Base-by-base conservation (phyloP, 164 flowering plant species). In the Vitis rupestris region DNA sequence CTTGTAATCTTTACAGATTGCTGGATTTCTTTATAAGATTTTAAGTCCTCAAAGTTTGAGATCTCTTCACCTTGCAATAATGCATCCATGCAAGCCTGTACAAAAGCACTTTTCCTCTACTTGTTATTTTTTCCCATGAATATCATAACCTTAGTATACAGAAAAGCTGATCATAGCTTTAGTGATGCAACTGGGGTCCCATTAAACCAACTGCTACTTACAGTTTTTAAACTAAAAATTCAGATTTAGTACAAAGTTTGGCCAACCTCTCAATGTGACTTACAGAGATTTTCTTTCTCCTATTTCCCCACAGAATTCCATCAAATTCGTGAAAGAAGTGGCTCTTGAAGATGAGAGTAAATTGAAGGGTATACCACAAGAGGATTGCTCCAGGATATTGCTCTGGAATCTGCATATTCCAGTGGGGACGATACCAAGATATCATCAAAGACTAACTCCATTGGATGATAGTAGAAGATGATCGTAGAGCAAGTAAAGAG, bases 281-380 rank as follows among this genome's bases (percentile, higher is more conserved):
- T 37, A 6, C 2, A 3, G 44, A 37, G 44, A 37, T 37, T 37
- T 37, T 37, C 44, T 30, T 59, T 16, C 13, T 66, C 50, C 11
- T 67, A 58, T 54, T 67, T 2, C 14, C 37, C 14, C 54, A 63
- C 79, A 87, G 91, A 77, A 83, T 72, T 82, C 86, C 5, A 77
- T 87, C 15, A 84, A 85, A 67, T 91, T 86, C 68, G 90, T 95
- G 44, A 86, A 87, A 70, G 80, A 91, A 79, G 88, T 82, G 50
- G 89, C 89, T 29, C 72, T 82, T 9, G 96, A 93, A 82, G 98
- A 91, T 65, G 99, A 92, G 80, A 75, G 79, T 17, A 83, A 87
- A 67, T 44, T 90, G 59, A 87, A 84, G 74, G 98, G 94, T 31
- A 75, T 94, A 11, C 90, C 97, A 37, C 62, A 61, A 19, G 76